Evolutionary conservation across 148 eudicot species (phyloP).

Genomic region (Vaccinium darrowii): DNA sequence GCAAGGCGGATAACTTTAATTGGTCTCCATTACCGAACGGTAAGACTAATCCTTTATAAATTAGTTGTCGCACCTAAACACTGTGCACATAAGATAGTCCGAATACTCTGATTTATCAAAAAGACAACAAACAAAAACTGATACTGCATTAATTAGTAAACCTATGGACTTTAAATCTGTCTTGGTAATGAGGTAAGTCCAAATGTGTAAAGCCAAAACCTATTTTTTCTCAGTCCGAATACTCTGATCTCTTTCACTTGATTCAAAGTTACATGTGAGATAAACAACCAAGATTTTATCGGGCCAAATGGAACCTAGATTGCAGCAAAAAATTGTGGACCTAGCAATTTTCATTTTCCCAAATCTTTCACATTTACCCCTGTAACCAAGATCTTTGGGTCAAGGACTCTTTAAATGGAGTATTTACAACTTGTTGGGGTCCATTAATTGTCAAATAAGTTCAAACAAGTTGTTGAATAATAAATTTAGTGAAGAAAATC

Average conservation of each 20-base stretch:
- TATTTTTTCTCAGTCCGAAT: not conserved
- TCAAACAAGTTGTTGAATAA: not conserved
- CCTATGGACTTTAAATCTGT: not conserved
- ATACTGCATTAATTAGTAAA: not conserved
- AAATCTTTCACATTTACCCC: not conserved
- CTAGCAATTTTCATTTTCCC: slow-evolving; percentile 18
- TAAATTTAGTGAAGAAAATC: not conserved
- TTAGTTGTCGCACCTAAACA: not conserved
- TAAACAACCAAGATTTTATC: not conserved
- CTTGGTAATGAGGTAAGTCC: not conserved
- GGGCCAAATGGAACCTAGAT: slow-evolving; percentile 14
- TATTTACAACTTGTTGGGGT: not conserved
- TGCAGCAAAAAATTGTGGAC: slow-evolving; percentile 14
- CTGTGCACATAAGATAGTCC: not conserved
- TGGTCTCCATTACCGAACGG: too few species aligned
- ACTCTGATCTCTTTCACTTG: not conserved
- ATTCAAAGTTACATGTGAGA: not conserved
- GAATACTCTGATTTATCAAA: not conserved
- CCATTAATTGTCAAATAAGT: not conserved
- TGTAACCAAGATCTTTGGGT: not conserved
- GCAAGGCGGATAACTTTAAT: not conserved
- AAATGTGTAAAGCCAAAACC: not conserved
- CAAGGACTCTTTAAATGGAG: not conserved
- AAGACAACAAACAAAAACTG: not conserved
- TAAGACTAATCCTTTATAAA: too few species aligned